phyloP scores from a whole-genome alignment of 495 filamentous ascomycete genomes.

The Elasticomyces elasticus region DNA sequence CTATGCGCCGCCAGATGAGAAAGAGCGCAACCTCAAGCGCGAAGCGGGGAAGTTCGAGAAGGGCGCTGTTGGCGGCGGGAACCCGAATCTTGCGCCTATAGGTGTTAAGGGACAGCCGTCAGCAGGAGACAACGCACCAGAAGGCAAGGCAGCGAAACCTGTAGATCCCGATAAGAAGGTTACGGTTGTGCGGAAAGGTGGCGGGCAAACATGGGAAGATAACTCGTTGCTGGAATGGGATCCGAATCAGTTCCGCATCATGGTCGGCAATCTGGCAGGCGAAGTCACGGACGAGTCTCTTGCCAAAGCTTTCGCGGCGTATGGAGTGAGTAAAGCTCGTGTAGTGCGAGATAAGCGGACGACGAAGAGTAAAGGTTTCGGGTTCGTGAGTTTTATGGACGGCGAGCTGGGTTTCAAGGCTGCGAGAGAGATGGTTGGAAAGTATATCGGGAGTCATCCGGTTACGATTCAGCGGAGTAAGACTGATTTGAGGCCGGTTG shows the following conservation, averaged over 20 bases:
- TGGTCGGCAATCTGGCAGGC: slow-evolving; percentile 94
- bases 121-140: slow-evolving; percentile 28
- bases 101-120: slow-evolving; percentile 32
- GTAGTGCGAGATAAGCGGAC: slow-evolving; percentile 95
- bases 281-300: slow-evolving; percentile 95
- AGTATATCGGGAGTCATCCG: slow-evolving; percentile 97
- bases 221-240: slow-evolving; percentile 87
- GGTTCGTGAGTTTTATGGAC: slow-evolving; percentile 91
- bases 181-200: slow-evolving; percentile 78
- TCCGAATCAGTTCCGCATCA: slow-evolving; percentile 84
- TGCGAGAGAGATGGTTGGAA: slow-evolving; percentile 95
- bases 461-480: slow-evolving; percentile 75
- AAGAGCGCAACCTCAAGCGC: slow-evolving; percentile 26
- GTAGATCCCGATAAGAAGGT: slow-evolving; percentile 40
- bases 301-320: slow-evolving; percentile 83
- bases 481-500: slow-evolving; percentile 72
- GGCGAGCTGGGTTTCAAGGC: slow-evolving; percentile 92
- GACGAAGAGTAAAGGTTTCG: slow-evolving; percentile 89
- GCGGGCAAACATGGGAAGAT: slow-evolving; percentile 85
- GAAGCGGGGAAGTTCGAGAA: slow-evolving; percentile 23
- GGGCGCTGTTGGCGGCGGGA: slow-evolving; percentile 1
- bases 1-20: slow-evolving; percentile 55
- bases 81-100: slow-evolving; percentile 40
- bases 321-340: slow-evolving; percentile 83
- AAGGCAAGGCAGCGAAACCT: slow-evolving; percentile 36